Conservation (phyloP, 1,284 basidiomycete genomes). For the Ceratobasidium sp. region DNA sequence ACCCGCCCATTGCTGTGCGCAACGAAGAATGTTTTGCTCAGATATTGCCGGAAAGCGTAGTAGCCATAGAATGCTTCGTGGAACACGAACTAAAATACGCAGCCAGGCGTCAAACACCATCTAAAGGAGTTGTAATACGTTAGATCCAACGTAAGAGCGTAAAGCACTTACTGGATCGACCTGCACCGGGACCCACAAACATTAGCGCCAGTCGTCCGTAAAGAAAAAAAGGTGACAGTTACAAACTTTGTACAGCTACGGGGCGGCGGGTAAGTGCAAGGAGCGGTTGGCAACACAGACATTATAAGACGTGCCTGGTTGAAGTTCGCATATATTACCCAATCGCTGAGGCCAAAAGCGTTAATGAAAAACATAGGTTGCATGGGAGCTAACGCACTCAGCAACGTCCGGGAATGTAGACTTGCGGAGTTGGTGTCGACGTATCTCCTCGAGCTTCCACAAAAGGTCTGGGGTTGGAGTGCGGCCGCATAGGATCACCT, state of each 20-base stretch:
- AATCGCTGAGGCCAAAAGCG: conserved; percentile 55
- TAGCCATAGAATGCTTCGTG: conserved; percentile 71
- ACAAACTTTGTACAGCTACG: conserved; percentile 64
- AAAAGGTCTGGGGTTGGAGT: conserved; percentile 53
- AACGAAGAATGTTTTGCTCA: conserved; percentile 65
- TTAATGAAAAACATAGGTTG: conserved; percentile 1
- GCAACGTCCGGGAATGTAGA: conserved; percentile 65
- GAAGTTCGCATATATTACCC: conserved; percentile 73
- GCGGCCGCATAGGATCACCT: conserved; percentile 49
- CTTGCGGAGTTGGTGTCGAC: conserved; percentile 62
- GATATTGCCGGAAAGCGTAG: conserved; percentile 70
- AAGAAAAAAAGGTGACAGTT: not conserved
- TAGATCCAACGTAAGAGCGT: not conserved
- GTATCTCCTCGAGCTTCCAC: conserved; percentile 65
- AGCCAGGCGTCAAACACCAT: conserved; percentile 69
- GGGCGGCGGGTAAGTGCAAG: conserved; percentile 40
- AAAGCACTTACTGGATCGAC: conserved; percentile 62
- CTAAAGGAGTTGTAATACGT: conserved; percentile 50
- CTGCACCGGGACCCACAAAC: conserved; percentile 51
- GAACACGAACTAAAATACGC: conserved; percentile 65
- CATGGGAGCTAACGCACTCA: conserved; percentile 56
- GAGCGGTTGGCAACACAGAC: not conserved
- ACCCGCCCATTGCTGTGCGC: conserved; percentile 67
- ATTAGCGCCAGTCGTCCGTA: not conserved
- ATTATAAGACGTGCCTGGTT: conserved; percentile 63